Evolutionary conservation across 306 rosid genomes (phyloP), one percentile per base, ranked within the genome.

Genomic region (Rubus parviflorus): DNA sequence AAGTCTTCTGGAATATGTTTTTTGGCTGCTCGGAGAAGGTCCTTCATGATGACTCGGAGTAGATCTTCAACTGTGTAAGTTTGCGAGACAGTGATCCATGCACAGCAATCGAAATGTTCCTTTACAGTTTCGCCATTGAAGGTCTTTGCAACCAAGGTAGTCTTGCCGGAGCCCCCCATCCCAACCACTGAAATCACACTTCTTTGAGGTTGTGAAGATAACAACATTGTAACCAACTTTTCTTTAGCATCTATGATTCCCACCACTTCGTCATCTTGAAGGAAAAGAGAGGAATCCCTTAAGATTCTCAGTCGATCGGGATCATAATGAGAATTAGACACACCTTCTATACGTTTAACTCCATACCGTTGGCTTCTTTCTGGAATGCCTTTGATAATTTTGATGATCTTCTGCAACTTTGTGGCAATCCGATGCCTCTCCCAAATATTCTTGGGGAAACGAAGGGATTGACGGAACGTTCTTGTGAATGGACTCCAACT

Each of bases 31-130:
- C 41, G 5, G 13, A n/a, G 11, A 6, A 77, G 22, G 41, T 67
- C 74, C 23, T 53, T 54, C 4, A 77, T 25, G 17, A 77, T 37
- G 13, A 5, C 20, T 53, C 74, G 67, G 3, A 77, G 45, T 17
- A 77, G 6, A 12, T 77, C 74, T 11, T 67, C 54, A 6, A 66
- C 15, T 13, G 11, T 45, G 25, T 77, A 77, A 68, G 80, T 77
- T 67, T 77, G 74, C 1, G 80, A 77, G 56, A 77, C 57, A 41
- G 80, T 77, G 20, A 77, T 77, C 74, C 74, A 77, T 30, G 35
- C 35, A 30, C 35, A 30, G 35, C 35, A 30, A 30, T 30, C 35
- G 58, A 52, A 52, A 52, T 17, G n/a, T 4, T 16, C 17, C 16
- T 52, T 52, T 16, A 52, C 58, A 7, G 20, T 52, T 52, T 14